A percentile compares a stretch with the other conserved stretches of the same genome.
Conservation (phyloP, 805 yeast species). For the Suhomyces vadensis region DNA sequence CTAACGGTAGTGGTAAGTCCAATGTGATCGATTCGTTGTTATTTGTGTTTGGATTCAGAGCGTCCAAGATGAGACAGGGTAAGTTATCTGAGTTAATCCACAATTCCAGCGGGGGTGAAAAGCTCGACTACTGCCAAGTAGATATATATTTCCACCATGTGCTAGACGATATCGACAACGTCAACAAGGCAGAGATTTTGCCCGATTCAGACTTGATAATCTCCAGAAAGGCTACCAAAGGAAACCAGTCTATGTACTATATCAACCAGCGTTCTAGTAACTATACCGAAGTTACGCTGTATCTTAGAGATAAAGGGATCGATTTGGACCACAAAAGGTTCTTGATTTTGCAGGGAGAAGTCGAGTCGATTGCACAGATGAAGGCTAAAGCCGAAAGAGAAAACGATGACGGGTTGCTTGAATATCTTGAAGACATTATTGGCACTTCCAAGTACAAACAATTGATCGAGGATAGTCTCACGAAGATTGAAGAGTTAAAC, state of each 20-base stretch:
- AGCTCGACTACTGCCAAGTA: conserved; percentile 76
- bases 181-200: conserved; percentile 33
- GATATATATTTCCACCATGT: conserved; percentile 87
- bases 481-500: conserved; percentile 69
- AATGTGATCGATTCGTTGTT: conserved; percentile 95
- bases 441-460: conserved; percentile 88
- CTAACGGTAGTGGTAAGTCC: conserved; percentile 97
- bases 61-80: conserved; percentile 94
- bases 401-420: conserved; percentile 89
- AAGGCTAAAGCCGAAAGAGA: conserved; percentile 93
- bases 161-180: conserved; percentile 49
- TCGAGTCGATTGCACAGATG: conserved; percentile 98
- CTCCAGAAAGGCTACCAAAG: conserved; percentile 75
- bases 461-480: conserved; percentile 63
- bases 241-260: conserved; percentile 76
- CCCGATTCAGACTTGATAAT: conserved; percentile 65
- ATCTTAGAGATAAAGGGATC: conserved; percentile 79
- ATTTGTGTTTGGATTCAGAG: conserved; percentile 96
- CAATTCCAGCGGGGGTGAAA: conserved; percentile 66
- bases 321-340: conserved; percentile 95
- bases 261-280: conserved; percentile 69
- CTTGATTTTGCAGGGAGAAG: conserved; percentile 95
- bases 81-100: conserved; percentile 92
- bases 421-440: conserved; percentile 93
- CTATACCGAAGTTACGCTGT: conserved; percentile 74